Base-by-base conservation (phyloP, 768 basidiomycete genomes). In the Leccinellum albellum region DNA sequence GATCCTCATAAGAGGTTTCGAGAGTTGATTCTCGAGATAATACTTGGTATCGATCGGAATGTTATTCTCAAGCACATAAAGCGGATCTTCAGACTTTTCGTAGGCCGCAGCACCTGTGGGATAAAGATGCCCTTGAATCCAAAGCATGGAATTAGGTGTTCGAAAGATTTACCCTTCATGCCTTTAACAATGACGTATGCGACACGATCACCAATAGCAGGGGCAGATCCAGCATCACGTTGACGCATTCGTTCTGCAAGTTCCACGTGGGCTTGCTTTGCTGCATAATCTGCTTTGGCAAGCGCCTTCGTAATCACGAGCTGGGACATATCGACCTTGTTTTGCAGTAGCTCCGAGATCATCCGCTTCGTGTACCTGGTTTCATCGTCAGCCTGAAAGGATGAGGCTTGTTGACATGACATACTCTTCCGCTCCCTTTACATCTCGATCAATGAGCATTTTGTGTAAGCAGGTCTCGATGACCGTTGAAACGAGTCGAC, bases 121-220 rank as follows among this genome's bases (percentile, higher is more conserved):
- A 51, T 13, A 31, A 46, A 17, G 9, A 45, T 44, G 3, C 3
- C 2, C 13, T 28, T 61, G 14, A 56, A 37, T 28, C 28, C 45
- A 33, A 21, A 17, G n/a, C n/a, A 49, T 31, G 8, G 26, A 7
- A 33, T 42, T n/a, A 26, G 31, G 6, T 24, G 32, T 29, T 20
- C n/a, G 2, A 20, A 2, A n/a, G 31, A 56, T 67, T 14, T 57
- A 89, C 91, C 93, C 78, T 96, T 98, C 59, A 90, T 88, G 5
- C 92, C 93, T 72, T 99, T 98, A 71, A 98, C 83, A 68, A 99
- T 98, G 44, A 98, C 96, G 76, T 98, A 99, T 6, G 97, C 96
- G 2, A 98, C 97, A 74, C 97, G 96, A 70, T 99, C 97, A 57
- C 97, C 97, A 20, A 98, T 75, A n/a, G 91, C 87, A 23, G 97